These are phyloP conservation scores for Corylus avellana DNA, from an alignment of 306 rosid species.

Conservation along the genomic window DNA sequence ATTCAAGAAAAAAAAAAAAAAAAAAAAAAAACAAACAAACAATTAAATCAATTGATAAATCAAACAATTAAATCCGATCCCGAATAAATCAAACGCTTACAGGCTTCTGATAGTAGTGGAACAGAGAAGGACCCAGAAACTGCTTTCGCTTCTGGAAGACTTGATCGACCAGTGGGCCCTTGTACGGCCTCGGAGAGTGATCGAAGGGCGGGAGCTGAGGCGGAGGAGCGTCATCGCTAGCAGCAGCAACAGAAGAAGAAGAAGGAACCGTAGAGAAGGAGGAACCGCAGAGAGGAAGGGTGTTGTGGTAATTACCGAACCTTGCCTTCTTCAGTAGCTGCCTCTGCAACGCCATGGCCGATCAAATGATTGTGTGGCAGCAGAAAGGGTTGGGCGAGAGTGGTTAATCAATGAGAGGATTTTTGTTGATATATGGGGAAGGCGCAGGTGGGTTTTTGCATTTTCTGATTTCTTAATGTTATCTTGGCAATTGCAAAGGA, in stretches of 20 bases:
- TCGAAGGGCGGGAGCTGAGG: constrained; percentile 71
- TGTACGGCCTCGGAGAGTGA: constrained; percentile 60
- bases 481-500: too few relatives aligned
- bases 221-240: constrained; percentile 15
- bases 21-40: neutral
- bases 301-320: constrained; percentile 2
- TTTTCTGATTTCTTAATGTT: too few relatives aligned
- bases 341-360: constrained; percentile 53
- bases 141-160: constrained; percentile 68
- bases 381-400: neutral
- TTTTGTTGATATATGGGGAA: neutral
- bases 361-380: neutral
- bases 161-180: constrained; percentile 68
- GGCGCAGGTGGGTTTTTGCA: neutral
- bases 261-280: constrained; percentile 28
- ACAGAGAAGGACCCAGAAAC: constrained; percentile 86
- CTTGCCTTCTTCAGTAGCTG: constrained; percentile 44
- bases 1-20: neutral
- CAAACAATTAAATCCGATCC: too few relatives aligned
- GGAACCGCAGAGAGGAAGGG: constrained; percentile 14
- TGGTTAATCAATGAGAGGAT: too few relatives aligned
- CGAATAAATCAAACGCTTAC: constrained; percentile 36
- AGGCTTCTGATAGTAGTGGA: constrained; percentile 81
- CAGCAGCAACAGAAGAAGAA: constrained; percentile 38
- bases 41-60: neutral